Conservation (phyloP, 2,329 filamentous ascomycete genomes). For the Ilyonectria robusta region DNA sequence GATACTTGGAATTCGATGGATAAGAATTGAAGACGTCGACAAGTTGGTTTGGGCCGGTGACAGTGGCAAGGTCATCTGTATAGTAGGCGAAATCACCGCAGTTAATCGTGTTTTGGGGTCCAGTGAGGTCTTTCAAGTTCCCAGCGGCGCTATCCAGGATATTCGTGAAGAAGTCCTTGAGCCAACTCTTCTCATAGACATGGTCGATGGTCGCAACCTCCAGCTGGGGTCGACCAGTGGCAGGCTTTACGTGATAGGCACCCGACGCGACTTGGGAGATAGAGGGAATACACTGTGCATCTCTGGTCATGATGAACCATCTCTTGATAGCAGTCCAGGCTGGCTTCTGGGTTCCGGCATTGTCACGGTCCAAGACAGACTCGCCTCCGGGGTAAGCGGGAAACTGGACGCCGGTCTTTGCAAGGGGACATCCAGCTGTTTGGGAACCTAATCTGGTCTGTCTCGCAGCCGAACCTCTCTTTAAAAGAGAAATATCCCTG, state of each 20-base stretch:
- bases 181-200: slow-evolving; percentile 34
- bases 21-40: slow-evolving; percentile 18
- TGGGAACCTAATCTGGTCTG: background rate
- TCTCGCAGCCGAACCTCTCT: background rate
- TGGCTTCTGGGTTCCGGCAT: background rate
- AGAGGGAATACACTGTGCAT: slow-evolving; percentile 4
- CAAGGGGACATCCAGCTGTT: background rate
- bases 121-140: background rate
- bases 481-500: background rate
- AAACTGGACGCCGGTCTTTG: background rate
- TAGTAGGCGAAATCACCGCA: slow-evolving; percentile 27
- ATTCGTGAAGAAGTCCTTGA: slow-evolving; percentile 11
- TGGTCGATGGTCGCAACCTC: slow-evolving; percentile 24
- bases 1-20: background rate
- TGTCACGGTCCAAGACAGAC: background rate
- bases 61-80: background rate
- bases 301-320: slow-evolving; percentile 13
- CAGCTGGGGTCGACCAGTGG: background rate
- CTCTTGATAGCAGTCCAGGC: slow-evolving; percentile 1
- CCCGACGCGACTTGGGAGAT: background rate
- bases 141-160: slow-evolving; percentile 4
- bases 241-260: background rate
- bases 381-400: slow-evolving; percentile 16
- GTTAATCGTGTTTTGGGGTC: slow-evolving; percentile 13
- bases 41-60: background rate